These are phyloP conservation scores for Saccharomycopsis sp. DNA, from an alignment of 805 yeast species.

Conservation along the genomic window DNA sequence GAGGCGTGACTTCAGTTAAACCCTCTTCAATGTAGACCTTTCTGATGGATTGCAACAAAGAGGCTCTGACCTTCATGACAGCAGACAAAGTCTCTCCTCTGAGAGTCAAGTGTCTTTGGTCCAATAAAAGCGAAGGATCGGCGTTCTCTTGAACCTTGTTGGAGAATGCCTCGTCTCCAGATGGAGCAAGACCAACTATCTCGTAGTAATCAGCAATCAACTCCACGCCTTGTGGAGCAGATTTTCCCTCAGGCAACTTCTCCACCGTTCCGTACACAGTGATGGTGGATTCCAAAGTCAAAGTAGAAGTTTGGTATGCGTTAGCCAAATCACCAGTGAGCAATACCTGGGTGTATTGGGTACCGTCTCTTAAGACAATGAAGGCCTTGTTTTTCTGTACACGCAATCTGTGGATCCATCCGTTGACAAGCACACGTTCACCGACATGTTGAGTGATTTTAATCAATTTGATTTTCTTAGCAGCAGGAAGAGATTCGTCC, in stretches of 20 bases:
- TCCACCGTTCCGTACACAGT: conserved; percentile 72
- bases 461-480: conserved; percentile 60
- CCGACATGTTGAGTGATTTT: conserved; percentile 50
- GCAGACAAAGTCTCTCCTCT: conserved; percentile 93
- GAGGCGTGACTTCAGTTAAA: conserved; percentile 90
- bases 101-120: conserved; percentile 90
- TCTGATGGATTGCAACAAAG: conserved; percentile 67
- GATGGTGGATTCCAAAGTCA: conserved; percentile 86
- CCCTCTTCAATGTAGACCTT: conserved; percentile 68
- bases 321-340: conserved; percentile 87
- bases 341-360: conserved; percentile 84
- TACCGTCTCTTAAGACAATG: conserved; percentile 90
- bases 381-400: conserved; percentile 88
- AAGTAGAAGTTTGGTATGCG: conserved; percentile 75
- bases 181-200: conserved; percentile 87
- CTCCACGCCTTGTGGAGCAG: conserved; percentile 97
- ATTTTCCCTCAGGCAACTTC: conserved; percentile 89
- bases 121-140: conserved; percentile 87
- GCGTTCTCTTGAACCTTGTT: conserved; percentile 92
- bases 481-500: conserved; percentile 66
- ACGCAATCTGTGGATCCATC: conserved; percentile 96
- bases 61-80: conserved; percentile 91
- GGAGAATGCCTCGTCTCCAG: conserved; percentile 92
- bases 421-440: conserved; percentile 69
- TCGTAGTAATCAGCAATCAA: conserved; percentile 85